Percentiles rank a stretch among this genome's conserved stretches.
phyloP scores from a whole-genome alignment of 2,329 filamentous ascomycete species.

The Cladophialophora bantiana region DNA sequence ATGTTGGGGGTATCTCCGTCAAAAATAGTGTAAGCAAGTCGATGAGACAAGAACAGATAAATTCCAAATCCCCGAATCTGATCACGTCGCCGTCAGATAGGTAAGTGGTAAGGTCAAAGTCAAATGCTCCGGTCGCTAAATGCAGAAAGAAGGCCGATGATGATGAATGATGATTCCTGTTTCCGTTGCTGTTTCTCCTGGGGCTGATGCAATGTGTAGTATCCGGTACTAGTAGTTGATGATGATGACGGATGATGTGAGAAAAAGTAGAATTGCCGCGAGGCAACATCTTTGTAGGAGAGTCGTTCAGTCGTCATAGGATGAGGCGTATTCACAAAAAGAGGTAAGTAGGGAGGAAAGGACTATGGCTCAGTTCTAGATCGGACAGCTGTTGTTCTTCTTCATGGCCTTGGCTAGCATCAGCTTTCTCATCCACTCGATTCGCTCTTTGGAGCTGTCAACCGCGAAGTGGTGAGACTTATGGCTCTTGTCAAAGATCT shows the following conservation, averaged over 20 bases:
- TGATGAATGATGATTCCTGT: slow-evolving; percentile 1
- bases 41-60: slow-evolving; percentile 6
- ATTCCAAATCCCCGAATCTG: background rate
- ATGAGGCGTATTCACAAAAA: slow-evolving; percentile 11
- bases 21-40: background rate
- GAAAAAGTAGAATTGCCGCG: slow-evolving; percentile 33
- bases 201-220: slow-evolving; percentile 14
- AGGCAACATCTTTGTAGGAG: slow-evolving; percentile 35
- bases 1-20: slow-evolving; percentile 20
- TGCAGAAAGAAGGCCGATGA: slow-evolving; percentile 7
- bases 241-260: background rate
- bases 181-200: slow-evolving; percentile 7
- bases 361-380: slow-evolving; percentile 15
- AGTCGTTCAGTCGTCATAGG: slow-evolving; percentile 25
- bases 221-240: background rate
- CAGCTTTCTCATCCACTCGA: slow-evolving; percentile 75
- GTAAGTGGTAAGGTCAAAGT: background rate
- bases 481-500: slow-evolving; percentile 58
- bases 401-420: slow-evolving; percentile 54
- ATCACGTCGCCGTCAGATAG: background rate
- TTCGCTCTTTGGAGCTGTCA: slow-evolving; percentile 82
- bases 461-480: slow-evolving; percentile 97
- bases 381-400: slow-evolving; percentile 32
- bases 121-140: slow-evolving; percentile 25
- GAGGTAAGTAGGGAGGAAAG: background rate